phyloP scores from a whole-genome alignment of 2,329 filamentous ascomycete genomes.

The Penicillium sp. region DNA sequence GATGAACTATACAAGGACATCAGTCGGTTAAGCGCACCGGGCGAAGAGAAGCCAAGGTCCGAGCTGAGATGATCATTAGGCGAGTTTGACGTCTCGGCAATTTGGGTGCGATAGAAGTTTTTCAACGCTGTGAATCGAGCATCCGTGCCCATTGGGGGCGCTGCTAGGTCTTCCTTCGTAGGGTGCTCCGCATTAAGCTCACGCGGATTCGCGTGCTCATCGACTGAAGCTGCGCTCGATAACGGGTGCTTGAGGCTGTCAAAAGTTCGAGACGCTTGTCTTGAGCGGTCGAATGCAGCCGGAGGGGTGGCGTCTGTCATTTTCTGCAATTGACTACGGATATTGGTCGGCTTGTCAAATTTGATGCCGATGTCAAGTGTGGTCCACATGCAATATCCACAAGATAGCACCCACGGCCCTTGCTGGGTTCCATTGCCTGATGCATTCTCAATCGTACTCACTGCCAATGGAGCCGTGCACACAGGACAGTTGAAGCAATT shows the following conservation, averaged over 20 bases:
- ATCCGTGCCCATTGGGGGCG: constrained; percentile 58
- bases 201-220: constrained; percentile 32
- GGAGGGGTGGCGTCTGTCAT: constrained; percentile 54
- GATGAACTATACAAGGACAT: constrained; percentile 80
- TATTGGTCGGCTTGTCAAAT: constrained; percentile 85
- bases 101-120: constrained; percentile 78
- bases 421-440: constrained; percentile 42
- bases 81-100: constrained; percentile 63
- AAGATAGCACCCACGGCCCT: constrained; percentile 76
- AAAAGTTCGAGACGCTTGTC: constrained; percentile 43
- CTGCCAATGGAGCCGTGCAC: constrained; percentile 77
- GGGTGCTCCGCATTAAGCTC: constrained; percentile 34
- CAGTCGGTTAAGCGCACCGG: constrained; percentile 79
- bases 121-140: constrained; percentile 74
- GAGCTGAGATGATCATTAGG: constrained; percentile 56
- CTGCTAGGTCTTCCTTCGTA: constrained; percentile 38
- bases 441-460: constrained; percentile 68
- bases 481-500: constrained; percentile 95
- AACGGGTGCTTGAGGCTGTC: constrained; percentile 41
- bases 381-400: constrained; percentile 91
- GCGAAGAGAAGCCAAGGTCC: constrained; percentile 64
- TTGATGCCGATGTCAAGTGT: constrained; percentile 86
- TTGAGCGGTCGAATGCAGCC: constrained; percentile 28
- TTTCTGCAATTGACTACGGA: constrained; percentile 76
- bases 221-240: constrained; percentile 37